Conservation (phyloP, 768 basidiomycete species). For the Leccinum subgranulosum region DNA sequence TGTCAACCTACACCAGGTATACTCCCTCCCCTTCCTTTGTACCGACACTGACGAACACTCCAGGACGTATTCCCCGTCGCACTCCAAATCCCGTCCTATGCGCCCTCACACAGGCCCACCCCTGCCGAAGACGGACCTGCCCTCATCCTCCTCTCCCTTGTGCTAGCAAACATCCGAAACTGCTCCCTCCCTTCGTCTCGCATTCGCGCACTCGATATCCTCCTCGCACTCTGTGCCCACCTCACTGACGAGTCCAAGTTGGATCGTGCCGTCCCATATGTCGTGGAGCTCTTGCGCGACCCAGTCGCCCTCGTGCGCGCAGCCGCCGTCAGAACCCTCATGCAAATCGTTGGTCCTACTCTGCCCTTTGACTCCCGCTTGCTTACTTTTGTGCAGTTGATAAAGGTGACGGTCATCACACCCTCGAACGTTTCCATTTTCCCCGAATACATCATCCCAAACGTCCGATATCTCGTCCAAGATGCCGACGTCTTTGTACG, state of each 20-base stretch:
- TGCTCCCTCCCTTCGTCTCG: conserved; percentile 84
- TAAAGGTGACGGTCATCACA: conserved; percentile 69
- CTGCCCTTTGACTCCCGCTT: neutral
- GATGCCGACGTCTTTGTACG: conserved; percentile 87
- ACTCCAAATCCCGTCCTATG: conserved; percentile 58
- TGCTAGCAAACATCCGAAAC: conserved; percentile 88
- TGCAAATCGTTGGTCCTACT: conserved; percentile 67
- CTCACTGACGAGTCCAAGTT: conserved; percentile 94
- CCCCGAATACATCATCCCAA: conserved; percentile 94
- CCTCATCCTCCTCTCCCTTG: conserved; percentile 79
- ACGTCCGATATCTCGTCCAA: conserved; percentile 75
- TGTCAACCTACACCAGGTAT: conserved; percentile 61
- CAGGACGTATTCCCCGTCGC: conserved; percentile 80
- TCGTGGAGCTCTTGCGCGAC: conserved; percentile 85
- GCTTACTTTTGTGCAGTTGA: conserved; percentile 39
- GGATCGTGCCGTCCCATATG: conserved; percentile 89
- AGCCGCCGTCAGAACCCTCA: conserved; percentile 70
- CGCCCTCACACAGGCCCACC: conserved; percentile 41
- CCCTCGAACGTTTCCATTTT: conserved; percentile 69
- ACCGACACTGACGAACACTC: conserved; percentile 2
- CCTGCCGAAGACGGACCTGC: conserved; percentile 83
- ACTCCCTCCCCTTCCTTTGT: neutral
- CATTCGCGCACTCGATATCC: conserved; percentile 79
- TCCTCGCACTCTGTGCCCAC: conserved; percentile 75
- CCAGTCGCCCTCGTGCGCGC: conserved; percentile 81